These are phyloP conservation scores for Trichoderma pleuroti DNA, from an alignment of 2,329 filamentous ascomycete genomes.

Conservation along the genomic window DNA sequence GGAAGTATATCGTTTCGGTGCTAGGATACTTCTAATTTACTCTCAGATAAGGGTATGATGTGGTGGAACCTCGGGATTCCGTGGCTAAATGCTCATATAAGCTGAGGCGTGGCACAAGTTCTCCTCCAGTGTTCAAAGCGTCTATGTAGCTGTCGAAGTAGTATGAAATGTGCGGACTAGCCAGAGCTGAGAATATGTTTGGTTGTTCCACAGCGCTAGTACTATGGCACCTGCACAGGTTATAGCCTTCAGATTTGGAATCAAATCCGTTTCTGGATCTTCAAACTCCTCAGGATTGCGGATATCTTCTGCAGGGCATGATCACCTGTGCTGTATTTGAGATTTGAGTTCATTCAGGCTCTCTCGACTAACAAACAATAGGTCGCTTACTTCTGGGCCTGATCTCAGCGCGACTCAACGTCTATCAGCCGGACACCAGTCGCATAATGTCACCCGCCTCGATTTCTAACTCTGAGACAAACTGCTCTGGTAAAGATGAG, in stretches of 20 bases:
- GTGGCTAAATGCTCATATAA: background rate
- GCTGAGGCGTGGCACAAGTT: background rate
- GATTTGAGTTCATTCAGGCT: background rate
- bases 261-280: background rate
- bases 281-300: background rate
- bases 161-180: background rate
- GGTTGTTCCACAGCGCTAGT: background rate
- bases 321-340: background rate
- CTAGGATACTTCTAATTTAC: background rate
- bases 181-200: background rate
- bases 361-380: background rate
- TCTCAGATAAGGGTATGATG: background rate
- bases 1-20: accelerated
- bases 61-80: too few relatives aligned
- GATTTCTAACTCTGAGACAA: too few relatives aligned
- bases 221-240: background rate
- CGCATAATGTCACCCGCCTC: background rate
- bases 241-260: background rate
- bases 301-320: background rate
- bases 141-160: background rate
- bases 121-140: background rate
- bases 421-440: background rate
- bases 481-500: too few relatives aligned
- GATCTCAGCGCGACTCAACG: background rate
- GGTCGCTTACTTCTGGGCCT: background rate